A percentile compares a stretch with the other conserved stretches of the same genome.
phyloP scores from a whole-genome alignment of 164 flowering plant genomes.

The Buxus sempervirens region DNA sequence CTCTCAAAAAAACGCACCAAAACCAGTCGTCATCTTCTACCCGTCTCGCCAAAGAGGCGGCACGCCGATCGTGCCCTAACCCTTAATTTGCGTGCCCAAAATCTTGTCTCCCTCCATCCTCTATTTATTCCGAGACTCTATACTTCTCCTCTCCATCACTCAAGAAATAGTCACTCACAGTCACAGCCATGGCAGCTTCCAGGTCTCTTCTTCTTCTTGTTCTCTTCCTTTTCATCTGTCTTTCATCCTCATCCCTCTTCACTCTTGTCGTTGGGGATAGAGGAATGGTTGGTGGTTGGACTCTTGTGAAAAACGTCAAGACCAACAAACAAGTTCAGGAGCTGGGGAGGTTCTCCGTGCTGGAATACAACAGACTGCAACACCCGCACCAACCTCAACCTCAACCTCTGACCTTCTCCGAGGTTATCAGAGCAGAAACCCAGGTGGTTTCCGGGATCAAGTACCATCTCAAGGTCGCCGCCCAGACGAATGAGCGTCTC shows the following conservation, averaged over 20 bases:
- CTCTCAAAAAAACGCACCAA: no score
- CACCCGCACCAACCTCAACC: not conserved
- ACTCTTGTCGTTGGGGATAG: conserved; percentile 1
- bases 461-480: conserved; percentile 42
- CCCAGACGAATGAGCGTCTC: conserved; percentile 17
- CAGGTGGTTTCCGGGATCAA: conserved; percentile 66
- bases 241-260: not conserved
- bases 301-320: conserved; percentile 30
- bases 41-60: conserved; percentile 20
- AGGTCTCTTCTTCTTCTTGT: not conserved
- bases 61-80: conserved; percentile 19
- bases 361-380: conserved; percentile 34
- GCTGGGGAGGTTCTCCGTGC: conserved; percentile 43
- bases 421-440: conserved; percentile 49
- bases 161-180: no score
- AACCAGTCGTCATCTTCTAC: conserved; percentile 9
- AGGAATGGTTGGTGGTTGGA: conserved; percentile 30
- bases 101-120: no score
- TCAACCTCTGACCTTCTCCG: conserved; percentile 31
- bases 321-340: conserved; percentile 40
- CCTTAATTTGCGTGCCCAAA: not conserved
- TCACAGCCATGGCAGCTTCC: no score
- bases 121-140: no score
- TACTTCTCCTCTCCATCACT: not conserved
- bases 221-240: not conserved